A percentile compares a stretch with the other conserved stretches of the same genome.
phyloP scores from a whole-genome alignment of 805 yeast genomes.

The Metschnikowia lunata region DNA sequence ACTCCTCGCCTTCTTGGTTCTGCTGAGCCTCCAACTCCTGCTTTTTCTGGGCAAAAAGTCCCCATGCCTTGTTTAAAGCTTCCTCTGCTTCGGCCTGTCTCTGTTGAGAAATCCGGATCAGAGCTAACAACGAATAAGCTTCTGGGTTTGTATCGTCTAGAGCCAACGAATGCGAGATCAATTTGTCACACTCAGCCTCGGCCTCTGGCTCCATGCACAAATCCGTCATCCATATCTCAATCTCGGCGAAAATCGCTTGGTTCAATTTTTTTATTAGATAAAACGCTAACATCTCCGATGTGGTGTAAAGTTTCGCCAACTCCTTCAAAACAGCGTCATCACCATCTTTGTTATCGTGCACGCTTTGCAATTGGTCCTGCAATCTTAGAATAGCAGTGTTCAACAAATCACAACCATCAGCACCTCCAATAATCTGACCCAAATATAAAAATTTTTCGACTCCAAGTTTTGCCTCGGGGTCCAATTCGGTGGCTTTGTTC shows the following conservation, averaged over 20 bases:
- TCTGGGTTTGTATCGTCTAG: constrained; percentile 67
- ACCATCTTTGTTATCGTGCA: constrained; percentile 20
- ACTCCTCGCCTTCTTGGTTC: constrained; percentile 28
- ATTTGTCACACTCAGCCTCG: constrained; percentile 69
- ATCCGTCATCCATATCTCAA: constrained; percentile 98
- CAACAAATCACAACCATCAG: constrained; percentile 60
- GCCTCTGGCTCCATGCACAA: constrained; percentile 92
- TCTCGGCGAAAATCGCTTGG: constrained; percentile 76
- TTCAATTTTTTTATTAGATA: constrained; percentile 56
- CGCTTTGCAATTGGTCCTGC: constrained; percentile 31
- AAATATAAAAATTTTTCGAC: constrained; percentile 83
- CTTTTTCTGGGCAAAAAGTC: constrained; percentile 53
- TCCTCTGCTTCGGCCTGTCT: constrained; percentile 64
- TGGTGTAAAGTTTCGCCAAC: constrained; percentile 23
- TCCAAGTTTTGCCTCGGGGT: constrained; percentile 60
- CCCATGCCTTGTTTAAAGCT: constrained; percentile 71
- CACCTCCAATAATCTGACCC: constrained; percentile 88
- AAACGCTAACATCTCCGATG: constrained; percentile 20
- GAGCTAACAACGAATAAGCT: constrained; percentile 75
- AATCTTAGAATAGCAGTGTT: constrained; percentile 59
- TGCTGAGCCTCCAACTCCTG: constrained; percentile 42
- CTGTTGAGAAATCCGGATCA: constrained; percentile 87
- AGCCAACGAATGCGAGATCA: constrained; percentile 60
- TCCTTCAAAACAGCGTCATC: constrained; percentile 23
- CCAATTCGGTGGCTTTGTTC: constrained; percentile 57